phyloP scores from a whole-genome alignment of 2,329 filamentous ascomycete species.

The Claviceps pazoutovae region DNA sequence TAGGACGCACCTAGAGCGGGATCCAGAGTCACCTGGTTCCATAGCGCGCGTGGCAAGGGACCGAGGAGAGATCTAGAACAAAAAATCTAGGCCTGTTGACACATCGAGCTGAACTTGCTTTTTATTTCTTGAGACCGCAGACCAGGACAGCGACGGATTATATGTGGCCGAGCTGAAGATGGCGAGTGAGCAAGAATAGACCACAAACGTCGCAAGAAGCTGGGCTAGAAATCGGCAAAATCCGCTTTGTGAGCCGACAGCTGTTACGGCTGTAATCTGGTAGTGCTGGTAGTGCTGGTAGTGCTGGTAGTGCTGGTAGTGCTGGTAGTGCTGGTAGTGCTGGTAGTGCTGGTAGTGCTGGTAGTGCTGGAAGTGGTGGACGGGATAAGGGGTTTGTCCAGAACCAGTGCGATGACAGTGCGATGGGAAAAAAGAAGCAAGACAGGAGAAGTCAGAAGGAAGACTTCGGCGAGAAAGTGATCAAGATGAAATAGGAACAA shows the following conservation, averaged over 20 bases:
- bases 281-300: not conserved
- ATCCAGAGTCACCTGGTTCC: constrained; percentile 25
- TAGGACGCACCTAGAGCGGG: constrained; percentile 24
- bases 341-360: too few relatives aligned
- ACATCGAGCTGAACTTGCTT: constrained; percentile 17
- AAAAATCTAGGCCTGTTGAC: constrained; percentile 22
- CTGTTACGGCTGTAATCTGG: not conserved
- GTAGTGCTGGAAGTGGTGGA: not conserved
- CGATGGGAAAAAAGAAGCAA: not conserved
- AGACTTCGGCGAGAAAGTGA: not conserved
- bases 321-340: not conserved
- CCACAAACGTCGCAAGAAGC: constrained; percentile 6
- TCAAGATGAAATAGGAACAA: constrained; percentile 1
- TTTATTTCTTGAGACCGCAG: not conserved
- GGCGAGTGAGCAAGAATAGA: not conserved
- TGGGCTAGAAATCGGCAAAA: constrained; percentile 3
- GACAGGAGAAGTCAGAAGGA: not conserved
- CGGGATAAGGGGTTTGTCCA: not conserved
- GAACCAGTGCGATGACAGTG: not conserved
- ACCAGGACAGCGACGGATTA: too few relatives aligned
- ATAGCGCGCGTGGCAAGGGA: constrained; percentile 24
- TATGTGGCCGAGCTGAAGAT: too few relatives aligned
- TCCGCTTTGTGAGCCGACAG: constrained; percentile 3
- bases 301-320: not conserved
- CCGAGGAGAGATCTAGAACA: constrained; percentile 19